Conservation (phyloP, 2,329 filamentous ascomycete species). For the Phialophora tarda region DNA sequence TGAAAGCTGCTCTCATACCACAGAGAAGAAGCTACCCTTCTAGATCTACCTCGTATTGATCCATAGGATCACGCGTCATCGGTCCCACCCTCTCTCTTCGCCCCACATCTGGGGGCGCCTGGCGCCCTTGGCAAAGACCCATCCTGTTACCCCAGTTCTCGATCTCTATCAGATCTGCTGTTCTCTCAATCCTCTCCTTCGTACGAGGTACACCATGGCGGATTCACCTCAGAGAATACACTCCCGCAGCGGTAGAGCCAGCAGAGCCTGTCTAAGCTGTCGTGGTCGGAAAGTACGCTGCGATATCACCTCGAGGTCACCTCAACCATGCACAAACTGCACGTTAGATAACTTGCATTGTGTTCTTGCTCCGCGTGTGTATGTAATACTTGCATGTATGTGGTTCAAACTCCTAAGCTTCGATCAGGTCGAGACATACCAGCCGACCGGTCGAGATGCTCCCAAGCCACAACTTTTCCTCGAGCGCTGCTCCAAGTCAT, state of each 20-base stretch:
- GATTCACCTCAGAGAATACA: not conserved
- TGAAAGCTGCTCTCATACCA: no score
- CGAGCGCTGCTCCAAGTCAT: not conserved
- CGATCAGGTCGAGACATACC: not conserved
- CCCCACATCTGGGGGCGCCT: no score
- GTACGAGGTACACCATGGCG: not conserved
- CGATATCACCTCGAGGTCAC: not conserved
- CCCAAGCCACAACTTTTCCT: not conserved
- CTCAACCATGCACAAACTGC: conserved; percentile 9
- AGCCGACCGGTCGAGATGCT: conserved; percentile 1
- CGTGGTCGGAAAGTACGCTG: not conserved
- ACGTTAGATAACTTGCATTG: not conserved
- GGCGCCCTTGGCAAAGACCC: no score
- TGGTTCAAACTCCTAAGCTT: not conserved
- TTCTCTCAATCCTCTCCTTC: not conserved
- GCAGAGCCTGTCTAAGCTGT: conserved; percentile 3
- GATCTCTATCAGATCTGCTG: not conserved
- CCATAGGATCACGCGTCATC: no score
- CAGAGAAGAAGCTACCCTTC: no score
- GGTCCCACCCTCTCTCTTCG: no score
- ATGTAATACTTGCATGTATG: not conserved
- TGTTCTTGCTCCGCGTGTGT: not conserved
- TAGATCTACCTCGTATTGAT: no score
- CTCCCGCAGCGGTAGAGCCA: not conserved
- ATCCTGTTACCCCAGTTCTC: not conserved